phyloP scores from a whole-genome alignment of 2,329 filamentous ascomycete genomes.

The Colletotrichum sp. region DNA sequence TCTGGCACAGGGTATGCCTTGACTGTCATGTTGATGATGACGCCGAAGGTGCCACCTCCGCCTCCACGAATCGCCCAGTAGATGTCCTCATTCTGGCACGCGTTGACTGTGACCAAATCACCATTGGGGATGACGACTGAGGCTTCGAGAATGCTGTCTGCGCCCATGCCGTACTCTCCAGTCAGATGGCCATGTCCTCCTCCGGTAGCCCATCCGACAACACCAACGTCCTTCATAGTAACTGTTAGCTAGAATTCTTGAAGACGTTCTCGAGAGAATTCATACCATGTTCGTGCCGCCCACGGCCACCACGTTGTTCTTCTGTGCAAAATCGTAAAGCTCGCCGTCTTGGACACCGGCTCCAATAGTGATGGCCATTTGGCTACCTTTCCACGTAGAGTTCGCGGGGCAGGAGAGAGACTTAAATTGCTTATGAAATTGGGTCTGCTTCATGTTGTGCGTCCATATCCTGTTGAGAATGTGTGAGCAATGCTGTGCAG shows the following conservation, averaged over 20 bases:
- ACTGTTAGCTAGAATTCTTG: neutral
- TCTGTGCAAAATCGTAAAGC: neutral
- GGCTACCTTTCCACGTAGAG: neutral
- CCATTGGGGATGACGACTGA: conserved; percentile 49
- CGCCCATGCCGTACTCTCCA: conserved; percentile 49
- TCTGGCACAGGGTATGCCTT: conserved; percentile 44
- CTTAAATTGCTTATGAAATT: neutral
- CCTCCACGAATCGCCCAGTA: conserved; percentile 59
- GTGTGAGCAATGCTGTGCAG: neutral
- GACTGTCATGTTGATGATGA: conserved; percentile 53
- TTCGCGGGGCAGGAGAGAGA: neutral
- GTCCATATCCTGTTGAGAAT: conserved; percentile 36
- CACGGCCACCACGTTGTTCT: conserved; percentile 37
- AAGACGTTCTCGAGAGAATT: conserved; percentile 23
- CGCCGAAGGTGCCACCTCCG: conserved; percentile 55
- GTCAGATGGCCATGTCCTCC: conserved; percentile 49
- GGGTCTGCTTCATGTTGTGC: conserved; percentile 37
- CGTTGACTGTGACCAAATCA: conserved; percentile 43
- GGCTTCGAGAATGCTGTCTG: conserved; percentile 51
- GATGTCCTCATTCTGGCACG: conserved; percentile 49
- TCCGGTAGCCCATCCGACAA: conserved; percentile 59
- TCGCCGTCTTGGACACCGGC: conserved; percentile 7
- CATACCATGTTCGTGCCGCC: conserved; percentile 33
- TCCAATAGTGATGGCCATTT: conserved; percentile 26
- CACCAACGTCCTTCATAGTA: conserved; percentile 54